These are phyloP conservation scores for Marasmius sp. DNA, from an alignment of 1,284 basidiomycete species.

Conservation along the genomic window DNA sequence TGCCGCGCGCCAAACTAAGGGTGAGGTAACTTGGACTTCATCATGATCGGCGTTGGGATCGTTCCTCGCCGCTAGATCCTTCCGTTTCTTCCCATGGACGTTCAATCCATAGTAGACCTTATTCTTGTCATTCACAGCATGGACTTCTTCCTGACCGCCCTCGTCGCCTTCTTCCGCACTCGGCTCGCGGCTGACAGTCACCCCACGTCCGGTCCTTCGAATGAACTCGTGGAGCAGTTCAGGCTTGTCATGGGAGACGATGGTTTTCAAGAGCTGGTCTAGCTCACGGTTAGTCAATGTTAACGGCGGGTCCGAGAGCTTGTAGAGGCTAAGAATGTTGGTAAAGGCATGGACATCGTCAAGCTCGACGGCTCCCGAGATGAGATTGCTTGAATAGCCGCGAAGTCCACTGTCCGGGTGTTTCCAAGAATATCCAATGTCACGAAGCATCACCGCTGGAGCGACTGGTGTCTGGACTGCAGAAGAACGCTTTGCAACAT, in stretches of 20 bases:
- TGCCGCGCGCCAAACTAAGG: slow-evolving; percentile 48
- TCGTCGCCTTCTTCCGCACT: slow-evolving; percentile 23
- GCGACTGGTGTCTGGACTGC: slow-evolving; percentile 37
- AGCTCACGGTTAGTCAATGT: slow-evolving; percentile 15
- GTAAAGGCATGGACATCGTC: slow-evolving; percentile 53
- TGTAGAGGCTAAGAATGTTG: slow-evolving; percentile 43
- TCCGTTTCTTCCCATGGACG: slow-evolving; percentile 59
- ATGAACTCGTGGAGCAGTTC: slow-evolving; percentile 56
- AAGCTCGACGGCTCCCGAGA: slow-evolving; percentile 37
- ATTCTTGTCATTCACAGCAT: slow-evolving; percentile 36
- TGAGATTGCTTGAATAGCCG: slow-evolving; percentile 12
- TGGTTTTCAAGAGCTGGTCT: slow-evolving; percentile 20
- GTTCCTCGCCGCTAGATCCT: slow-evolving; percentile 46
- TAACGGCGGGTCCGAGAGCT: slow-evolving; percentile 28
- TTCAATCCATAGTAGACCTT: slow-evolving; percentile 55
- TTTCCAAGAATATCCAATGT: slow-evolving; percentile 14
- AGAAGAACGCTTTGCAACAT: slow-evolving; percentile 49
- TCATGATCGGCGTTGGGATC: slow-evolving; percentile 40
- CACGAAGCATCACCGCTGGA: slow-evolving; percentile 35
- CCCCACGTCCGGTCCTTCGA: slow-evolving; percentile 46
- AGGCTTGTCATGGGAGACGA: slow-evolving; percentile 38
- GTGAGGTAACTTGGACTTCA: slow-evolving; percentile 13
- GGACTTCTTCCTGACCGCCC: slow-evolving; percentile 11
- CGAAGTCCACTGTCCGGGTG: slow-evolving; percentile 9
- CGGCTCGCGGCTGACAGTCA: slow-evolving; percentile 29